Base-by-base conservation (phyloP, 2,329 filamentous ascomycete genomes). In the Trichoderma sp. region DNA sequence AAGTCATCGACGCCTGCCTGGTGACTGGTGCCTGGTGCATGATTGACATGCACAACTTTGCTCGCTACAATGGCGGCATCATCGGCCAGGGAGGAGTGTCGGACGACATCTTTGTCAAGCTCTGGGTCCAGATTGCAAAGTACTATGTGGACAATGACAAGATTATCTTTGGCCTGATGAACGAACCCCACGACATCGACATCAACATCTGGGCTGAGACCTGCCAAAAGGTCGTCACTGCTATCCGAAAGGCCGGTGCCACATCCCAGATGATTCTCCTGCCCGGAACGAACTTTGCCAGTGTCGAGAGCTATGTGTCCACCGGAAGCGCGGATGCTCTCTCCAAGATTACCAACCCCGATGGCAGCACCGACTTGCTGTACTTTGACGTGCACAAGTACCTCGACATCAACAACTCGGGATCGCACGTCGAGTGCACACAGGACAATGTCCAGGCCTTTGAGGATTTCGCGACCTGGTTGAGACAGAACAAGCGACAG, bases 121-220 rank as follows among this genome's bases (percentile, higher is more conserved):
- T 93, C 6, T 93, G 92, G 92, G 82, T 80, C 1, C 85, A 89
- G 75, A 81, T 91, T 5, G 91, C 92, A 9, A 85, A 83, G 1
- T 89, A 90, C 80, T 93, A 93, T 82, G 88, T 85, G 0, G 86
- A 86, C 6, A 83, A 90, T 67, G 81, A 85, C 50, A 90, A 31
- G 86, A 86, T 68, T 81, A 88, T 76, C 83, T 93, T 93, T 78
- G 91, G 91, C 16, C 81, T 93, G 62, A 93, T 93, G 91, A 94
- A 93, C 83, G 92, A 92, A 83, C 91, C 92, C 7, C 90, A 93
- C 81, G 88, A 91, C 71, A 82, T 89, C 74, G 87, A 91, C 79
- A 85, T 92, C 77, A 81, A 80, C 31, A 81, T 83, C 1, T 93
- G 92, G 92, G 90, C 89, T 0, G 81, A 85, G 5, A 91, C 89